Evolutionary conservation across 2,329 filamentous ascomycete species (phyloP).

Genomic region (Colletotrichum lupini): DNA sequence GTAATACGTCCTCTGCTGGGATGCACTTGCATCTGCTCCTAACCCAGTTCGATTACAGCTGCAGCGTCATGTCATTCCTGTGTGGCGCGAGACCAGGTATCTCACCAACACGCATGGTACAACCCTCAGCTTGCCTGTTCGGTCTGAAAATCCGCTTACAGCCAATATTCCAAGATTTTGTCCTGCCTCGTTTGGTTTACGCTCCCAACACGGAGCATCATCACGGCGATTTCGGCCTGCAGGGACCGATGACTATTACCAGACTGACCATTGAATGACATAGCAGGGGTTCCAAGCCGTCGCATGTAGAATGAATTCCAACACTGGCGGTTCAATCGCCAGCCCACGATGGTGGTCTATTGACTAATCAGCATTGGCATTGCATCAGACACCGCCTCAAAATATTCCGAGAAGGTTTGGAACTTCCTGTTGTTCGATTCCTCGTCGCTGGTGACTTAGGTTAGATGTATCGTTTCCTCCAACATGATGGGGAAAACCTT

Average conservation of each 20-base stretch:
- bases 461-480: not conserved
- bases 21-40: conserved; percentile 11
- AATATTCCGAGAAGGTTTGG: too few species aligned
- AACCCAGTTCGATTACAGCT: conserved; percentile 29
- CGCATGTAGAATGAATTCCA: not conserved
- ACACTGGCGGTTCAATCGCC: not conserved
- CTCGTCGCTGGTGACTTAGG: not conserved
- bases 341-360: not conserved
- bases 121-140: conserved; percentile 23
- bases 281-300: not conserved
- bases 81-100: conserved; percentile 13
- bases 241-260: not conserved
- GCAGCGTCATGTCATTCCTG: conserved; percentile 22
- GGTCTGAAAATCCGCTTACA: not conserved
- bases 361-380: too few species aligned
- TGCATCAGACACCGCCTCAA: too few species aligned
- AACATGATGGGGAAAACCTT: not conserved
- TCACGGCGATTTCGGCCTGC: not conserved
- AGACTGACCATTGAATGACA: not conserved
- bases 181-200: not conserved
- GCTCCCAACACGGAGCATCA: not conserved
- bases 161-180: not conserved
- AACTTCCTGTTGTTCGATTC: not conserved
- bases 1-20: conserved; percentile 4
- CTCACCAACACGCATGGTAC: conserved; percentile 1